Percentiles rank a stretch among this genome's conserved stretches.
Evolutionary conservation across 441 rosid genomes (phyloP).

Genomic region (Euphorbia celastroides): DNA sequence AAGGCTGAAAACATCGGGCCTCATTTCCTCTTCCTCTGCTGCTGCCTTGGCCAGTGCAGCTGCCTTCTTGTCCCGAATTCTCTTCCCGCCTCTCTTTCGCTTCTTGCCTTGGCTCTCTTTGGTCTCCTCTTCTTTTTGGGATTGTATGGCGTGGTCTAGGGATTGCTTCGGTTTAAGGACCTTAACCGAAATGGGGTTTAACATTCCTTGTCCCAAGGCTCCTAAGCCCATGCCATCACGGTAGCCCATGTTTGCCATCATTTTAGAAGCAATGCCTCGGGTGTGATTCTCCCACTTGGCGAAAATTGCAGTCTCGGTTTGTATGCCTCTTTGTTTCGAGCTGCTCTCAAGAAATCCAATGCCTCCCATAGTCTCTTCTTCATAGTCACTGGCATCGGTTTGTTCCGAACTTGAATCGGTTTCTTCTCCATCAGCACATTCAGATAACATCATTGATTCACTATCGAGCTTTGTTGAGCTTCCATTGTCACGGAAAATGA

Average conservation of each 20-base stretch:
- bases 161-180: constrained; percentile 83
- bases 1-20: constrained; percentile 79
- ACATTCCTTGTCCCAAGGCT: constrained; percentile 75
- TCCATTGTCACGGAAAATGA: constrained; percentile 74
- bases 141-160: constrained; percentile 64
- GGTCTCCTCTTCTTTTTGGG: constrained; percentile 36
- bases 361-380: constrained; percentile 54
- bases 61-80: constrained; percentile 74
- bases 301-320: constrained; percentile 69
- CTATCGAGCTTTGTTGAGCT: constrained; percentile 52
- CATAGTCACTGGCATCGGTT: constrained; percentile 54
- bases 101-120: constrained; percentile 44
- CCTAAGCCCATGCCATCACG: constrained; percentile 96
- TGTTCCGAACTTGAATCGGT: constrained; percentile 52
- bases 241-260: constrained; percentile 97
- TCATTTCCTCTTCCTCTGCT: constrained; percentile 47
- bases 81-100: constrained; percentile 85
- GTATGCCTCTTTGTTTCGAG: constrained; percentile 54
- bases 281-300: constrained; percentile 99
- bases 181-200: constrained; percentile 71
- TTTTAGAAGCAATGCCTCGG: constrained; percentile 88
- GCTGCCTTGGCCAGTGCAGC: constrained; percentile 64
- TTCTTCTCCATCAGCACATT: constrained; percentile 55
- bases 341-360: constrained; percentile 64
- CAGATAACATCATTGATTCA: constrained; percentile 53